phyloP scores from a whole-genome alignment of 805 yeast genomes.

The Candida maltosa region DNA sequence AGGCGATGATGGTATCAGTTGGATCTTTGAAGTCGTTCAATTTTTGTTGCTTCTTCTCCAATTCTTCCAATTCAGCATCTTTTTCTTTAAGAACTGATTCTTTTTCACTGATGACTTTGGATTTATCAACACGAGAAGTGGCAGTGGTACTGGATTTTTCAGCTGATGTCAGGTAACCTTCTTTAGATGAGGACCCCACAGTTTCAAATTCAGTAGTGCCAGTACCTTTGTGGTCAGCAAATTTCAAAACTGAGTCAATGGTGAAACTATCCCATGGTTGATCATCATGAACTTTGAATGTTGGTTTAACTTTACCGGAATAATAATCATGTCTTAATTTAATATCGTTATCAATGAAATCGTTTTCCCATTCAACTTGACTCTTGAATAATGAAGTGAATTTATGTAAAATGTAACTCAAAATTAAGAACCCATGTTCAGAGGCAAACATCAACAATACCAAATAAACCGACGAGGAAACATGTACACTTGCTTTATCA shows the following conservation, averaged over 20 bases:
- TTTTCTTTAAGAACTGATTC: constrained; percentile 2
- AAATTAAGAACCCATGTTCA: constrained; percentile 52
- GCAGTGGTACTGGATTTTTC: not conserved
- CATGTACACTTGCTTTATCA: constrained; percentile 37
- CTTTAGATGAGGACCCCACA: constrained; percentile 1
- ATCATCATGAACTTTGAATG: constrained; percentile 15
- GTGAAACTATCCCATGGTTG: constrained; percentile 18
- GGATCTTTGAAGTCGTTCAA: constrained; percentile 18
- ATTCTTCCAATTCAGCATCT: constrained; percentile 3
- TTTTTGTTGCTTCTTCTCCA: constrained; percentile 2
- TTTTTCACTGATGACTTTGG: not conserved
- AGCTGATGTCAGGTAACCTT: constrained; percentile 9
- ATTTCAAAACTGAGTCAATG: constrained; percentile 6
- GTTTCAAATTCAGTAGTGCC: constrained; percentile 5
- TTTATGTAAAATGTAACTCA: constrained; percentile 32
- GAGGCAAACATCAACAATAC: constrained; percentile 44
- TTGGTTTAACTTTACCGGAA: constrained; percentile 19
- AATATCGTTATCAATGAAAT: constrained; percentile 28
- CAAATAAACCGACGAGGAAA: constrained; percentile 27
- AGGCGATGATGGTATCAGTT: constrained; percentile 19
- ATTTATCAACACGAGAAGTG: constrained; percentile 3
- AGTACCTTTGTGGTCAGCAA: constrained; percentile 1
- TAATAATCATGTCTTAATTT: constrained; percentile 34
- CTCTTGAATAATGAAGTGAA: constrained; percentile 30
- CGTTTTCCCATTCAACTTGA: constrained; percentile 32